phyloP scores from a whole-genome alignment of 352 stramenopile genomes.

The Globisporangium solare region DNA sequence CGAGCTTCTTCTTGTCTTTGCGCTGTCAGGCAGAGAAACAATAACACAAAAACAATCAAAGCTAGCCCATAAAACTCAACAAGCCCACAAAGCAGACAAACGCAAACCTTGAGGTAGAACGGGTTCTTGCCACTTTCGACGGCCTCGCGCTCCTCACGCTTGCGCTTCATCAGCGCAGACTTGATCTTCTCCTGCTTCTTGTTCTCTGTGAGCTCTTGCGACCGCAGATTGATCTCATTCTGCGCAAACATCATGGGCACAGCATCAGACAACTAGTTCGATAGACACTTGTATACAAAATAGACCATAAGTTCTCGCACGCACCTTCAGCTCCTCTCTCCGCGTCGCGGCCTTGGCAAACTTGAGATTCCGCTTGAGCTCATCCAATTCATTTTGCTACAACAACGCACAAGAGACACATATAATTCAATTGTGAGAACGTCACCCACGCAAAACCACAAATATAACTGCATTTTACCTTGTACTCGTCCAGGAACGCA shows the following conservation, averaged over 20 bases:
- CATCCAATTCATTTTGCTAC: conserved; percentile 74
- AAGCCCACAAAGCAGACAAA: not conserved
- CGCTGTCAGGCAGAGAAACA: conserved; percentile 30
- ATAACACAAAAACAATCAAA: too few species aligned
- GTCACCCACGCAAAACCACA: not conserved
- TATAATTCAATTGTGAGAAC: too few species aligned
- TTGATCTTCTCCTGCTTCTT: conserved; percentile 75
- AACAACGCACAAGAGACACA: not conserved
- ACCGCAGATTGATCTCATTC: conserved; percentile 63
- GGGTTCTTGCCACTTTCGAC: conserved; percentile 88
- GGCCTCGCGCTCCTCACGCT: conserved; percentile 82
- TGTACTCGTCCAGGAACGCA: conserved; percentile 87
- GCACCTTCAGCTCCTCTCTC: conserved; percentile 79
- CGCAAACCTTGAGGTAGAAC: conserved; percentile 87
- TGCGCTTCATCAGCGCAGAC: conserved; percentile 68
- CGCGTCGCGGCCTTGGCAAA: conserved; percentile 56
- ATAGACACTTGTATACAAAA: not conserved
- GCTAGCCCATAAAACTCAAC: too few species aligned
- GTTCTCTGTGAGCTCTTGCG: conserved; percentile 69
- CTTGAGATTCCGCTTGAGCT: conserved; percentile 79
- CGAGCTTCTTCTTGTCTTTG: conserved; percentile 90
- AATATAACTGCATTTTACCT: conserved; percentile 21
- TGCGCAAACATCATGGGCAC: conserved; percentile 13
- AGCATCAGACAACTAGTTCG: too few species aligned
- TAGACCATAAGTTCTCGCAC: not conserved